Evolutionary conservation across 2,329 filamentous ascomycete species (phyloP), one percentile per base, ranked within the genome.

Genomic region (Xylaria sp.): DNA sequence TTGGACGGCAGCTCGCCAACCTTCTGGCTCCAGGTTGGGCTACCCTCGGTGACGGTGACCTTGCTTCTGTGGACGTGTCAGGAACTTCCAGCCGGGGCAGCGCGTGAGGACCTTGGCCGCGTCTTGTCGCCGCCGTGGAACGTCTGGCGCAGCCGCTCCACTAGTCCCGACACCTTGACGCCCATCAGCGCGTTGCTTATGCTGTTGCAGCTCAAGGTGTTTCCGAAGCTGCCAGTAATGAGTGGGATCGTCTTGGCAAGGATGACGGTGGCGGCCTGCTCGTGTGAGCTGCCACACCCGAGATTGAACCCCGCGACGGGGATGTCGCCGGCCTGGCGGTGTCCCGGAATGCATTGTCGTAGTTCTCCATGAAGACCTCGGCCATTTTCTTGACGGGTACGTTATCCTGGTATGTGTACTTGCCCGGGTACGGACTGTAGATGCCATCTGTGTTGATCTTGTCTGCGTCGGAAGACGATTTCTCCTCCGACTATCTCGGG

Each of bases 301-400:
- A 97, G 96, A 77, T 95, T 96, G 77, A 87, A 94, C 26, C 92
- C 92, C 0, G 87, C 76, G 0, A 97, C 92, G 1, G 97, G 82
- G 50, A 97, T 90, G 65, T 97, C 92, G 44, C 85, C 86, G 0
- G 83, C 69, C 60, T 81, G 42, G 89, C 87, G 34, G 87, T 78
- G 1, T 74, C 71, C 7, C 79, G 72, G 69, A 97, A 97, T 0
- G 77, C 70, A 0, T 81, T 74, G 69, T 97, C 93, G 74, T 96
- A 97, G 79, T 97, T 97, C 70, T 89, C 83, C 92, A 97, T 97
- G 72, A 89, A 92, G 0, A 92, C 92, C 61, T 89, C 78, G 0
- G 91, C 91, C 93, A 97, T 97, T 52, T 85, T 85, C 57, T 91
- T 88, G 0, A 74, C 77, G 0, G 89, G 76, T 1, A 97, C 80